Evolutionary conservation across 2,329 filamentous ascomycete genomes (phyloP), one percentile per base, ranked within the genome.

Genomic region (Calonectria honghensis): DNA sequence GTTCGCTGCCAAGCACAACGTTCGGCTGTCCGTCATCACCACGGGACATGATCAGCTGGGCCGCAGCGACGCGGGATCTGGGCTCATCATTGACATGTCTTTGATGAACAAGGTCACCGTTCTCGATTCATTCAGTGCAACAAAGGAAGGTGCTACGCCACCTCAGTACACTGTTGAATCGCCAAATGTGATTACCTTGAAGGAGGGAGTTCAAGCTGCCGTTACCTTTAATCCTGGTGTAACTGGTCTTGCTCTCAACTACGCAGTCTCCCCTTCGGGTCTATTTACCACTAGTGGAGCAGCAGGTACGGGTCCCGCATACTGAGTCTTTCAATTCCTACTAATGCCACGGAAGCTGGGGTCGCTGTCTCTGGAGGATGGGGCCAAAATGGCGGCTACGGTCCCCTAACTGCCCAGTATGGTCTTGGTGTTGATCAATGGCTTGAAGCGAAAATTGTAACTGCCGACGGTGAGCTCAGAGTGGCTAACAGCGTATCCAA

Each of bases 191-290:
- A 14, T 61, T 61, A 13, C 20, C 6, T 41, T 61, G 35, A 41
- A 61, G n/a, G 35, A 61, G 4, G 57, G 57, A 9, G 57, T 61
- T 4, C 57, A 61, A 35, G 57, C 57, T 24, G 57, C 57, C 24
- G 57, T 61, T 3, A 61, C 35, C n/a, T 61, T 61, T 61, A 11
- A 61, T 27, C 57, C 57, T 5, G 57, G 57, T 29, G 24, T 61
- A 1, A 61, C n/a, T 27, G 57, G 57, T 27, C 57, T 61, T 61
- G 57, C 32, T 61, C 57, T 61, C n/a, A 61, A 61, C 57, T 61
- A 61, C 24, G 57, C 57, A 16, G 57, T 61, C 2, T 37, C 57
- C 29, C 57, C 57, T 18, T 61, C 57, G 0, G 57, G 57, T 5
- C 35, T 61, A 9, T 61, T 61, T 20, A 61, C 57, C 24, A 18